Evolutionary conservation across 2,329 filamentous ascomycete species (phyloP), one percentile per base, ranked within the genome.

Genomic region (Penicillium sp.): DNA sequence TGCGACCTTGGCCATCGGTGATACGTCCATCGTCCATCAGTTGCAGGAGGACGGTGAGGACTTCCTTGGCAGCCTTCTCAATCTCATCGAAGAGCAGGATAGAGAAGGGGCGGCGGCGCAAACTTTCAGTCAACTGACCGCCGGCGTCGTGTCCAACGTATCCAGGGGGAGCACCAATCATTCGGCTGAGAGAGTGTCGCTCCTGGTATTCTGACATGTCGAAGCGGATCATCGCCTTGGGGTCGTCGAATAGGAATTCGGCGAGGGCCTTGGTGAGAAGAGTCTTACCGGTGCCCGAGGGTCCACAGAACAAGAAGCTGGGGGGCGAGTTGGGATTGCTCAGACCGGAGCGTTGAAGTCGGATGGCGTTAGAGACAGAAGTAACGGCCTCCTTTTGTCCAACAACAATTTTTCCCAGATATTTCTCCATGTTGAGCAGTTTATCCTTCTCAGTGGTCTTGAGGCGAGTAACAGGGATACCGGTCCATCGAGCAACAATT

Each of bases 201-300:
- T 99, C 95, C 78, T 99, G 96, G 78, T 99, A 99, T 79, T 99
- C 95, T 5, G 94, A 98, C 95, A 99, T 99, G 76, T 99, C 95
- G 81, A 99, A 96, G 42, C 95, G 90, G 71, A 99, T 97, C 95
- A 99, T 98, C 37, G 94, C 84, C 82, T 97, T 97, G 28, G 94
- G 81, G 70, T 99, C 95, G 75, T 99, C 95, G 81, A 99, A 99
- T 30, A 99, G 83, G 82, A 99, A 99, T 77, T 99, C 95, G 52
- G 95, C 95, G 61, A 99, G 84, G 16, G 94, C 95, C 80, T 99
- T 99, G 66, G 94, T 98, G 60, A 99, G 87, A 22, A 99, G 83
- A 19, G 95, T 99, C 82, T 99, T 99, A 83, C 95, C 95, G 13
- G 95, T 99, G 82, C 95, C 95, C 0, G 94, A 98, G 14, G 95